A percentile compares a stretch with the other conserved stretches of the same genome.
These are phyloP conservation scores for Mucor ambiguus DNA, from an alignment of 371 early-diverging fungal species.

Conservation along the genomic window DNA sequence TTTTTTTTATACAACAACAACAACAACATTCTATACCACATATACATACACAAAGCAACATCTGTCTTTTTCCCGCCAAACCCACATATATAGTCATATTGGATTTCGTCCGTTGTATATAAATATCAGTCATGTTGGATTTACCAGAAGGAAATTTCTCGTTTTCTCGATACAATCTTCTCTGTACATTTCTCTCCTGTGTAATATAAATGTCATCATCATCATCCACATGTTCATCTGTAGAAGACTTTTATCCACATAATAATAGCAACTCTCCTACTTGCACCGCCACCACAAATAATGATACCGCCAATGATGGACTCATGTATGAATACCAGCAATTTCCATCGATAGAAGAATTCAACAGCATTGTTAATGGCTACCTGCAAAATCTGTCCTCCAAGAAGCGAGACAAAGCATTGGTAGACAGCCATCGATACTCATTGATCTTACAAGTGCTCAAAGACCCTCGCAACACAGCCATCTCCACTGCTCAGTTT, in stretches of 20 bases:
- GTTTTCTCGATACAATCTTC: not conserved
- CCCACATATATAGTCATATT: conserved; percentile 3
- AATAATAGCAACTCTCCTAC: not conserved
- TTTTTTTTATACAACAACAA: not conserved
- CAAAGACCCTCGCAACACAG: conserved; percentile 62
- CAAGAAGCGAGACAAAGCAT: conserved; percentile 65
- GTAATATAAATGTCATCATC: conserved; percentile 4
- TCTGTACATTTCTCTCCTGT: not conserved
- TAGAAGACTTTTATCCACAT: not conserved
- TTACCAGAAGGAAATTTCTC: not conserved
- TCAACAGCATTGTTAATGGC: conserved; percentile 47
- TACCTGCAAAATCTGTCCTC: conserved; percentile 60
- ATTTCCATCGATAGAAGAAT: conserved; percentile 38
- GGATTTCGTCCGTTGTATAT: not conserved
- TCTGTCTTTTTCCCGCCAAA: not conserved
- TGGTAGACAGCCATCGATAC: conserved; percentile 57
- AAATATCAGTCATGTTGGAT: not conserved
- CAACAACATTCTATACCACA: not conserved
- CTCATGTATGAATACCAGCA: conserved; percentile 35
- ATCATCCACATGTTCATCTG: not conserved
- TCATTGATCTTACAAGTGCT: conserved; percentile 57
- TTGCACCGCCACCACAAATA: not conserved
- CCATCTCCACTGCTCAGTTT: conserved; percentile 68
- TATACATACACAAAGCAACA: not conserved
- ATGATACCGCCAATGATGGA: not conserved